These are phyloP conservation scores for Hyaloscypha finlandica DNA, from an alignment of 495 filamentous ascomycete species.

Conservation along the genomic window DNA sequence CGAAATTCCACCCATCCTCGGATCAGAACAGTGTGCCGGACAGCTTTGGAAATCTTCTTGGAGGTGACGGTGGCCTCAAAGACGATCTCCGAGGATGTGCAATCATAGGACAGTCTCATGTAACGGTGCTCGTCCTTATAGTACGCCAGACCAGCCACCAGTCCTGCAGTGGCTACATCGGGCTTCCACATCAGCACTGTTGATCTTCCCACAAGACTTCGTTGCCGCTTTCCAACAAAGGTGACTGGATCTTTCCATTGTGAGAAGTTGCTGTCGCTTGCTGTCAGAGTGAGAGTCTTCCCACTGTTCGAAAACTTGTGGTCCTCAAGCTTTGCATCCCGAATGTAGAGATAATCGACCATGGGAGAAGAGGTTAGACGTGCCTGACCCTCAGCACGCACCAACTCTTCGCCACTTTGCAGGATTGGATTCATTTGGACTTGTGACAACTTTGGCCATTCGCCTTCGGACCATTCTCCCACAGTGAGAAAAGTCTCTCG, in stretches of 20 bases:
- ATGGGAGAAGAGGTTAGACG: background rate
- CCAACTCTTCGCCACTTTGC: background rate
- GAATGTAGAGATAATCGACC: constrained; percentile 14
- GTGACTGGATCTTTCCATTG: constrained; percentile 15
- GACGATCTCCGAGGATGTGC: background rate
- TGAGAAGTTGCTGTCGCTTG: constrained; percentile 5
- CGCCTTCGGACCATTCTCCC: constrained; percentile 25
- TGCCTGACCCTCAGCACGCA: background rate
- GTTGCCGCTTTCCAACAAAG: constrained; percentile 16
- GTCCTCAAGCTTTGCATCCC: constrained; percentile 15
- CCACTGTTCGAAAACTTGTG: constrained; percentile 1
- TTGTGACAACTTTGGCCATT: constrained; percentile 22
- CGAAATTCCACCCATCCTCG: too few species aligned
- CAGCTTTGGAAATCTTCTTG: too few species aligned
- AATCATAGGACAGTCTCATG: constrained; percentile 13
- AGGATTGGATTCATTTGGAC: constrained; percentile 1
- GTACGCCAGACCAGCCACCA: constrained; percentile 13
- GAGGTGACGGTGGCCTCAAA: too few species aligned
- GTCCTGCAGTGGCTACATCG: background rate
- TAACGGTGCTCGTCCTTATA: constrained; percentile 23
- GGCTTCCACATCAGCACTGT: background rate
- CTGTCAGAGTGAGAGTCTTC: constrained; percentile 5
- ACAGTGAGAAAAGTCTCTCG: constrained; percentile 29
- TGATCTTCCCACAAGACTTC: constrained; percentile 6
- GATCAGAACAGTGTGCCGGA: too few species aligned